A percentile compares a stretch with the other conserved stretches of the same genome.
Conservation (phyloP, 768 basidiomycete species). For the Serpula lacrymans region DNA sequence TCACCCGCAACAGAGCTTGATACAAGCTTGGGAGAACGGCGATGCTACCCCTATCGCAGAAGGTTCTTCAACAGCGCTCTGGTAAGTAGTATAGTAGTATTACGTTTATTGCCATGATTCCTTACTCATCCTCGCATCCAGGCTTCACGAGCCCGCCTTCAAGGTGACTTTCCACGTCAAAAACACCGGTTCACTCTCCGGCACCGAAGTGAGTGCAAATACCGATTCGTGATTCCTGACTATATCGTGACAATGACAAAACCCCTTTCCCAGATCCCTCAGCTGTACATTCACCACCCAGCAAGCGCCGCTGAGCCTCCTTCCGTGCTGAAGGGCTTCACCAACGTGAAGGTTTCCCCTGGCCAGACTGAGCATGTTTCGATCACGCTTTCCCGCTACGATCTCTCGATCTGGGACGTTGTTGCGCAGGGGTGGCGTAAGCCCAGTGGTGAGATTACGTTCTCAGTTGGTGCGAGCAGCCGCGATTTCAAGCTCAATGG, state of each 20-base stretch:
- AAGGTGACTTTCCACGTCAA: constrained; percentile 30
- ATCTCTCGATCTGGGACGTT: constrained; percentile 71
- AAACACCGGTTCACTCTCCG: constrained; percentile 34
- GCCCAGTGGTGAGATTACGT: constrained; percentile 57
- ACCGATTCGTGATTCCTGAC: neutral
- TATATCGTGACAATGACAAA: constrained; percentile 1
- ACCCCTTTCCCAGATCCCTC: constrained; percentile 46
- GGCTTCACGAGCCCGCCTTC: constrained; percentile 26
- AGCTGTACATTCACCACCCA: constrained; percentile 67
- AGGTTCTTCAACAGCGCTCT: constrained; percentile 8
- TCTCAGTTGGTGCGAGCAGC: constrained; percentile 70
- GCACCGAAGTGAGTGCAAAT: no score
- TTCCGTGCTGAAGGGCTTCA: constrained; percentile 61
- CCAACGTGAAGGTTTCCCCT: constrained; percentile 43
- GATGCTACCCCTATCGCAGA: constrained; percentile 4
- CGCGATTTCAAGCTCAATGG: constrained; percentile 55
- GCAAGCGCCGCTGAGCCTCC: constrained; percentile 60
- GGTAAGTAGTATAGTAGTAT: constrained; percentile 7
- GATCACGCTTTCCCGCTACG: constrained; percentile 57
- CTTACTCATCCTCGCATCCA: constrained; percentile 4
- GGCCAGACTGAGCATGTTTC: constrained; percentile 42
- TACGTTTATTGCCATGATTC: neutral
- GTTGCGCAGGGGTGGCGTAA: constrained; percentile 65
- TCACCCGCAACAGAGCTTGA: constrained; percentile 19
- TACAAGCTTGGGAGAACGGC: constrained; percentile 15